Percentiles rank a stretch among this genome's conserved stretches.
Conservation (phyloP, 257 asterid species). For the Anisodus tanguticus region DNA sequence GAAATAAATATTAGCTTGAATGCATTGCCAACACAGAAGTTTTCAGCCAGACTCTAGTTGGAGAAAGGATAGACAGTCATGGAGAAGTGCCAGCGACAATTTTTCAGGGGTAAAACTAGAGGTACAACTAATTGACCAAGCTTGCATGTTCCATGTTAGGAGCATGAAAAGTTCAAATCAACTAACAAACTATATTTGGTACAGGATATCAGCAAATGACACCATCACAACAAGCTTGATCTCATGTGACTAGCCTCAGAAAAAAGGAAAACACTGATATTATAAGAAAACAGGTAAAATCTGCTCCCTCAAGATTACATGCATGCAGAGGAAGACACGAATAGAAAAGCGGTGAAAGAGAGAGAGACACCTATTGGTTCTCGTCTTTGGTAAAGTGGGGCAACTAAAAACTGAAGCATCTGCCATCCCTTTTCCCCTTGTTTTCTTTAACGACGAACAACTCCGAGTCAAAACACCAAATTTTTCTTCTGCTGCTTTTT, state of each 20-base stretch:
- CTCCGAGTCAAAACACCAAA: constrained; percentile 27
- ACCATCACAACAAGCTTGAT: not conserved
- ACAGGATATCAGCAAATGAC: not conserved
- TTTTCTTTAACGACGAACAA: constrained; percentile 36
- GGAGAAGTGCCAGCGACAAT: not conserved
- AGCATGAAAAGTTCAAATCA: constrained; percentile 9
- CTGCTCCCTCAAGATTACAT: not conserved
- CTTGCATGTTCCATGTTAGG: not conserved
- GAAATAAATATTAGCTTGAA: not conserved
- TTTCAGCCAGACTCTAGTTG: not conserved
- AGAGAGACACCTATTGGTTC: constrained; percentile 40
- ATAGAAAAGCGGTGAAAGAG: not conserved
- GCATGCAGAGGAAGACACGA: constrained; percentile 5
- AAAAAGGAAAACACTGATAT: not conserved
- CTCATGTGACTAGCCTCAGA: not conserved
- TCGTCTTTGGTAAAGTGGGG: constrained; percentile 54
- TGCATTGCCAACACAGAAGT: constrained; percentile 12
- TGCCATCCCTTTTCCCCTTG: constrained; percentile 40
- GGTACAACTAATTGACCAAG: constrained; percentile 18
- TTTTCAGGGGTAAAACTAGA: not conserved
- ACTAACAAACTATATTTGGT: not conserved
- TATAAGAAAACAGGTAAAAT: not conserved
- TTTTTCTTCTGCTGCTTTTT: constrained; percentile 15
- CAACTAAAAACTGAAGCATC: constrained; percentile 57
- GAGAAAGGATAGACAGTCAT: not conserved